phyloP scores from a whole-genome alignment of 768 basidiomycete species.

The Suillus americanus region DNA sequence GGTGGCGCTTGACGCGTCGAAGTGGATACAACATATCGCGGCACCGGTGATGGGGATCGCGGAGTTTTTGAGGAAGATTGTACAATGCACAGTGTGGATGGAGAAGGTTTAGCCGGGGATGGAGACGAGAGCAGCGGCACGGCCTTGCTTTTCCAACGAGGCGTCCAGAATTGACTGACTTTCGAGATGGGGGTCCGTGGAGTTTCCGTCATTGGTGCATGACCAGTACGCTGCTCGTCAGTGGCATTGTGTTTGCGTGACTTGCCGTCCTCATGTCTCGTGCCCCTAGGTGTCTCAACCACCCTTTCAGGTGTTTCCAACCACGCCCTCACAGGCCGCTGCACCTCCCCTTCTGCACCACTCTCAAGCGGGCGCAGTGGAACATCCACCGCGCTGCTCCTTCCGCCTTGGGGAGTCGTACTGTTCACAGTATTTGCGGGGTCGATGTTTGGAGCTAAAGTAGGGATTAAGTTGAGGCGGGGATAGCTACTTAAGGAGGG shows the following conservation, averaged over 20 bases:
- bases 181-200: neutral
- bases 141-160: neutral
- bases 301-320: neutral
- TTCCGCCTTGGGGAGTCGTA: neutral
- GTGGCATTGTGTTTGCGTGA: neutral
- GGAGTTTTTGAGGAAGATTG: slow-evolving; percentile 14
- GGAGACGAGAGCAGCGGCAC: neutral
- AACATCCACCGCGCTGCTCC: neutral
- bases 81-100: slow-evolving; percentile 21
- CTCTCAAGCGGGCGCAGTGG: neutral
- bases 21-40: slow-evolving; percentile 10
- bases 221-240: neutral
- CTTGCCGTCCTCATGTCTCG: neutral
- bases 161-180: neutral
- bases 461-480: neutral
- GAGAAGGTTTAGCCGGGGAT: neutral
- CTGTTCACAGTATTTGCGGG: neutral
- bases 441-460: neutral
- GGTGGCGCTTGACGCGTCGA: neutral
- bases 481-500: neutral
- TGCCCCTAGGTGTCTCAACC: neutral
- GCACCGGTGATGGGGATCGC: neutral
- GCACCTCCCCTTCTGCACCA: neutral
- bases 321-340: neutral
- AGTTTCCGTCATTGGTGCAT: neutral